phyloP scores from a whole-genome alignment of 2,329 filamentous ascomycete genomes.

The Blastomyces silverae region DNA sequence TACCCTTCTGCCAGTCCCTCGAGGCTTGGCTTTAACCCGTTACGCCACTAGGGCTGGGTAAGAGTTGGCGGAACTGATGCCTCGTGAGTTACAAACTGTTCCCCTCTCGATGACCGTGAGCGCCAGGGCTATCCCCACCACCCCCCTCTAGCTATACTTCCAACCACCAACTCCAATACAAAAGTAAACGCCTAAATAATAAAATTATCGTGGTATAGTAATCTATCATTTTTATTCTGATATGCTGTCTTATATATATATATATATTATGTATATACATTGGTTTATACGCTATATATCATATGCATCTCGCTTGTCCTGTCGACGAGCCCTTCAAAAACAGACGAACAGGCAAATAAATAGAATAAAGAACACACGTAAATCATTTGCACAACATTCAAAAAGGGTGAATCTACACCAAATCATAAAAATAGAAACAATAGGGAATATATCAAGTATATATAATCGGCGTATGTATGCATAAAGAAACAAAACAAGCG shows the following conservation, averaged over 20 bases:
- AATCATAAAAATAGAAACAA: not conserved
- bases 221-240: not conserved
- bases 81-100: not conserved
- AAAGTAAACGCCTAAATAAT: not conserved
- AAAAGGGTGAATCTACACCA: not conserved
- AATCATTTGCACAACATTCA: not conserved
- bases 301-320: not conserved
- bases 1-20: constrained; percentile 23
- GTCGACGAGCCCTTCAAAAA: not conserved
- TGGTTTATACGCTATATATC: not conserved
- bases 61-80: not conserved
- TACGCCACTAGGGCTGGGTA: constrained; percentile 4
- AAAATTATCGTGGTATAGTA: not conserved
- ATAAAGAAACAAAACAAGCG: not conserved
- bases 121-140: no score
- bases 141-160: no score
- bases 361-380: not conserved
- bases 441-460: not conserved
- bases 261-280: not conserved
- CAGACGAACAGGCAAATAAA: no score
- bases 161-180: not conserved
- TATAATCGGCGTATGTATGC: not conserved
- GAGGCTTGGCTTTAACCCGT: constrained; percentile 1
- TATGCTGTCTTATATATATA: not conserved
- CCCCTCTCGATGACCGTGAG: no score